phyloP scores from a whole-genome alignment of 176 grass and related monocot genomes.

The Alopecurus myosuroides region DNA sequence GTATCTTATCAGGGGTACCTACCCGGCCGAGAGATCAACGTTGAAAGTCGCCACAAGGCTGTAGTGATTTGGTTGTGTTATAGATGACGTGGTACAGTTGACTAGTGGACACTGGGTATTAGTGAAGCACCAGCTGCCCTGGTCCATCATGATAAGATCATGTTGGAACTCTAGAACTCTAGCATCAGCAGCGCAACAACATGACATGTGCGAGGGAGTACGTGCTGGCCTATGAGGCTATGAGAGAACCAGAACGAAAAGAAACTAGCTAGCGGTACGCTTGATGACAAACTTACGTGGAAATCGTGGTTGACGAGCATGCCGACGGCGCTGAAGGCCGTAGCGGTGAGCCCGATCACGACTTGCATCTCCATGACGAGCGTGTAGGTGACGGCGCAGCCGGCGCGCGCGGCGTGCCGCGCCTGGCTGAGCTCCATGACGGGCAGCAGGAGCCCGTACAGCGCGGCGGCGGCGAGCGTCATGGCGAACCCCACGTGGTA shows the following conservation, averaged over 20 bases:
- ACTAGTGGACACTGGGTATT: too few relatives aligned
- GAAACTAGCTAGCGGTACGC: background rate
- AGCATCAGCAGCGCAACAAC: too few relatives aligned
- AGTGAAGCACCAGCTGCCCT: too few relatives aligned
- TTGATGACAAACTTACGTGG: constrained; percentile 40
- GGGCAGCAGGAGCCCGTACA: constrained; percentile 56
- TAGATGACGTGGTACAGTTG: too few relatives aligned
- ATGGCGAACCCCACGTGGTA: constrained; percentile 66
- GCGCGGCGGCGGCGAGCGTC: constrained; percentile 57
- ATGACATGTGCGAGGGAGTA: background rate
- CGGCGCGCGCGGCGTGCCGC: constrained; percentile 32
- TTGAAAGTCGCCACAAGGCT: too few relatives aligned
- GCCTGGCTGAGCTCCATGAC: constrained; percentile 68
- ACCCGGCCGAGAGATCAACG: too few relatives aligned
- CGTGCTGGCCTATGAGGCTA: background rate
- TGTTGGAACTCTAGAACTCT: too few relatives aligned
- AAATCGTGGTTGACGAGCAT: constrained; percentile 80
- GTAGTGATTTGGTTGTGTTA: too few relatives aligned
- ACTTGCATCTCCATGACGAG: constrained; percentile 88
- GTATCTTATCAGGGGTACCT: too few relatives aligned
- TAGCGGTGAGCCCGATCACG: constrained; percentile 57
- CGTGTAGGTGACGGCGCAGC: constrained; percentile 41
- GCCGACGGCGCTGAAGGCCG: constrained; percentile 48
- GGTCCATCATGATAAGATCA: too few relatives aligned
- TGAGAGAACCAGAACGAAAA: background rate